Percentiles rank a stretch among this genome's conserved stretches.
Conservation (phyloP, 2,329 filamentous ascomycete genomes). For the Didymosphaeria variabile region DNA sequence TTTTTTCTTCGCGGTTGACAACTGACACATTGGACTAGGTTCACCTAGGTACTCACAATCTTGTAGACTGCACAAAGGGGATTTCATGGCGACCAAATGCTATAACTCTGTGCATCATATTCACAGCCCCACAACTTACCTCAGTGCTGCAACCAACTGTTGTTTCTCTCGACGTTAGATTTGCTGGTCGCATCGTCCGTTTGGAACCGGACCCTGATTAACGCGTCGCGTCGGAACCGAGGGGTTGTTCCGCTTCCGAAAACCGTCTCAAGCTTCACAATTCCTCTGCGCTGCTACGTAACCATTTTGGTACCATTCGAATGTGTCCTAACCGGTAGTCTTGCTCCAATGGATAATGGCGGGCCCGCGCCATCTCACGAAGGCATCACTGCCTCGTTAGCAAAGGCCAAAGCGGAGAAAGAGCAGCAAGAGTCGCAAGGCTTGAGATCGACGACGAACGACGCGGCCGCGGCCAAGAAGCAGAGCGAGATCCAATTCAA, state of each 20-base stretch:
- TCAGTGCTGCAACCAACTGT: not conserved
- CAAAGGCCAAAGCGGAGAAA: constrained; percentile 47
- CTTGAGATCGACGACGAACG: constrained; percentile 34
- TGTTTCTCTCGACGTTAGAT: not conserved
- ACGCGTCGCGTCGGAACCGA: constrained; percentile 18
- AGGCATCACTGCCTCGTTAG: constrained; percentile 47
- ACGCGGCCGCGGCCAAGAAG: constrained; percentile 49
- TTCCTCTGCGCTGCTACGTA: not conserved
- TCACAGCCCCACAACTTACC: too few relatives aligned
- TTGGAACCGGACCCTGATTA: not conserved
- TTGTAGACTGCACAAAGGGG: too few relatives aligned
- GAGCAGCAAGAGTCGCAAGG: constrained; percentile 43
- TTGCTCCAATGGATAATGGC: constrained; percentile 47
- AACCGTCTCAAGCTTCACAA: constrained; percentile 14
- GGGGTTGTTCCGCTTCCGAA: constrained; percentile 35
- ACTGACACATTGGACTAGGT: too few relatives aligned
- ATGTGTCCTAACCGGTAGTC: constrained; percentile 17
- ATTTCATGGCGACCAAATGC: too few relatives aligned
- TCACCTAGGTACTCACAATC: too few relatives aligned
- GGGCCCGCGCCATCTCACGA: constrained; percentile 49
- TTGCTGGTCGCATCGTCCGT: too few relatives aligned
- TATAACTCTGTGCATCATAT: too few relatives aligned
- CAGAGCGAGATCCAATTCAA: constrained; percentile 61
- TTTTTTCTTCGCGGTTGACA: too few relatives aligned
- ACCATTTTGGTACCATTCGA: constrained; percentile 7